Base-by-base conservation (phyloP, 1,284 basidiomycete species). In the Apiotrichum mycotoxinovorans region DNA sequence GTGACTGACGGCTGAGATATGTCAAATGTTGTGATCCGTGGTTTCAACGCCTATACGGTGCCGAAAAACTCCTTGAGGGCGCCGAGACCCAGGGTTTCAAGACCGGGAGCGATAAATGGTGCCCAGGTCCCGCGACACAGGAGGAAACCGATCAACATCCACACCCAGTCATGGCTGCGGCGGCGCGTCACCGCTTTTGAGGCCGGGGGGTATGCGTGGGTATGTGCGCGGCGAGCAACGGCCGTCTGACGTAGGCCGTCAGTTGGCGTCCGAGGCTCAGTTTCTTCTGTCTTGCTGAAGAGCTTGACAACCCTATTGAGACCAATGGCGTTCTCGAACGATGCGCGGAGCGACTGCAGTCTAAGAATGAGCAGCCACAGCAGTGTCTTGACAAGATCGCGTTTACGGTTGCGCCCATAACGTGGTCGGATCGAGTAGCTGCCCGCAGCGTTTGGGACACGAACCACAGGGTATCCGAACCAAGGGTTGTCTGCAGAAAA, bases 311-410 rank as follows among this genome's bases (percentile, higher is more conserved):
- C 30, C 12, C 54, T 46, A 37, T 67, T 56, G 5, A 75, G 55
- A 2, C 71, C 69, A 67, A 54, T 23, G 0, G 58, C 53, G 14
- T 70, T 57, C 54, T 74, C 75, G 10, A 74, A 30, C 18, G 61
- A 56, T 26, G 69, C 68, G 20, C 74, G 58, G 47, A 64, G 61
- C 4, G 64, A 55, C 54, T 75, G 74, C 15, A 78, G 52, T 7
- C 75, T 65, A 17, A 78, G 60, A 30, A 77, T 62, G 55, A 77
- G 73, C 4, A 78, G 66, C 65, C 76, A 77, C 4, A 77, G 57
- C 2, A 78, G 64, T 12, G 76, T 77, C 55, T 74, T 75, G 56
- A 72, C 67, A 15, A 77, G 64, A 60, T 78, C 77, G 7, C 77
- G 66, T 51, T 78, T 77, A 15, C 77, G 61, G 46, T 71, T 71